These are phyloP conservation scores for Amylostereum chailletii DNA, from an alignment of 1,284 basidiomycete genomes.

Conservation along the genomic window DNA sequence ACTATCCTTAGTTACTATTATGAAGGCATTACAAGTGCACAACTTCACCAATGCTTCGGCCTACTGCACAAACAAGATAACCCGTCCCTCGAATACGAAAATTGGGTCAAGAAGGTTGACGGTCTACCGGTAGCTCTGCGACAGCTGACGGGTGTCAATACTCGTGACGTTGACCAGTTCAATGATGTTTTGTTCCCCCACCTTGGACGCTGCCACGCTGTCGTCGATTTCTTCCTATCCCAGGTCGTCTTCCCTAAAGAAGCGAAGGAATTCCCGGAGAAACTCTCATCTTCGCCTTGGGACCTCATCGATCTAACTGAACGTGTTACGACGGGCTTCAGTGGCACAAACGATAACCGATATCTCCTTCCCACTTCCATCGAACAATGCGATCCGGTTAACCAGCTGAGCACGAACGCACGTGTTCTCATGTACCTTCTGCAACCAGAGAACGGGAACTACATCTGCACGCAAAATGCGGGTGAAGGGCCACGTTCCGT, in stretches of 20 bases:
- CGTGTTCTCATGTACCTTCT: conserved; percentile 36
- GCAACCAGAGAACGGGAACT: conserved; percentile 28
- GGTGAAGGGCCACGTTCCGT: conserved; percentile 4
- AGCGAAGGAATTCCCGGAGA: conserved; percentile 39
- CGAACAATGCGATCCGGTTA: conserved; percentile 30
- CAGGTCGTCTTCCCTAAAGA: conserved; percentile 40
- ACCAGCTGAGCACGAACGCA: conserved; percentile 40
- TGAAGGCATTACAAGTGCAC: conserved; percentile 30
- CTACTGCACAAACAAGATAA: conserved; percentile 35
- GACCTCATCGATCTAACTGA: conserved; percentile 34
- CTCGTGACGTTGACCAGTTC: conserved; percentile 30
- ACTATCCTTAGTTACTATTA: conserved; percentile 49
- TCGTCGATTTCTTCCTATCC: conserved; percentile 42
- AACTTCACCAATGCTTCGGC: conserved; percentile 32
- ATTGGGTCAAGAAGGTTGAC: conserved; percentile 25
- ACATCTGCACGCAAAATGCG: conserved; percentile 20
- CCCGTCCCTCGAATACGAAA: conserved; percentile 31
- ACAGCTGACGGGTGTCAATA: conserved; percentile 30
- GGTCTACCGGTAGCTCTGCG: conserved; percentile 22
- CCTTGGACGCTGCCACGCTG: conserved; percentile 28
- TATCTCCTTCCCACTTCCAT: conserved; percentile 41
- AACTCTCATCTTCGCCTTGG: conserved; percentile 42
- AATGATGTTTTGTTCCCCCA: conserved; percentile 21
- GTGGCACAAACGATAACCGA: conserved; percentile 46
- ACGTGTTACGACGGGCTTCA: conserved; percentile 41